These are phyloP conservation scores for Fonticula alba DNA, from an alignment of 78 protist species.

Conservation along the genomic window DNA sequence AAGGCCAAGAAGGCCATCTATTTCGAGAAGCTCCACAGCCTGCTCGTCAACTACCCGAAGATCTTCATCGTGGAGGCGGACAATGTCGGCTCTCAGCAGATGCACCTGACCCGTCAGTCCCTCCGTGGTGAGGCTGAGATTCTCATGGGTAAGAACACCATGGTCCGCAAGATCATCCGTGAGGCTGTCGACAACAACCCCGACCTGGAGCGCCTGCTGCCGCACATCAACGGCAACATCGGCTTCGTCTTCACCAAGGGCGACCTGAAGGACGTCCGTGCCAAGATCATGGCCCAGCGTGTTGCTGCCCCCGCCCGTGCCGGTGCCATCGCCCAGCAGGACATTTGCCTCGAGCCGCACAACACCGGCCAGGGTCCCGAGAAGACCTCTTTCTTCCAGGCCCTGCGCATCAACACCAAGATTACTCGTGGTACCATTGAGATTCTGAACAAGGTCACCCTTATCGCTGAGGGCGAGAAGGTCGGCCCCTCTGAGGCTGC, in stretches of 20 bases:
- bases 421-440: constrained; percentile 90
- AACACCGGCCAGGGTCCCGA: constrained; percentile 93
- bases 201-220: constrained; percentile 37
- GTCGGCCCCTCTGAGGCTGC: constrained; percentile 91
- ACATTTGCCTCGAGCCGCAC: constrained; percentile 81
- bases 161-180: constrained; percentile 65
- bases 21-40: constrained; percentile 28
- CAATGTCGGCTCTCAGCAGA: constrained; percentile 91
- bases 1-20: constrained; percentile 25
- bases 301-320: constrained; percentile 89
- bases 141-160: constrained; percentile 94
- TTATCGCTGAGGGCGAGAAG: constrained; percentile 72
- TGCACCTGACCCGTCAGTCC: constrained; percentile 69
- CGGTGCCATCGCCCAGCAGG: constrained; percentile 82
- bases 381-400: constrained; percentile 95
- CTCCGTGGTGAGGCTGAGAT: constrained; percentile 84
- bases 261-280: constrained; percentile 43
- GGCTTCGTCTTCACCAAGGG: constrained; percentile 90
- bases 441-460: constrained; percentile 64
- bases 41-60: constrained; percentile 17
- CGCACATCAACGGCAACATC: constrained; percentile 58
- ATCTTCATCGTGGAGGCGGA: constrained; percentile 73
- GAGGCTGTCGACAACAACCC: constrained; percentile 31
- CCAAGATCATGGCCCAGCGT: constrained; percentile 22
- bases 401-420: constrained; percentile 94